Conservation (phyloP, 768 basidiomycete genomes). For the Amanita jacksonii region DNA sequence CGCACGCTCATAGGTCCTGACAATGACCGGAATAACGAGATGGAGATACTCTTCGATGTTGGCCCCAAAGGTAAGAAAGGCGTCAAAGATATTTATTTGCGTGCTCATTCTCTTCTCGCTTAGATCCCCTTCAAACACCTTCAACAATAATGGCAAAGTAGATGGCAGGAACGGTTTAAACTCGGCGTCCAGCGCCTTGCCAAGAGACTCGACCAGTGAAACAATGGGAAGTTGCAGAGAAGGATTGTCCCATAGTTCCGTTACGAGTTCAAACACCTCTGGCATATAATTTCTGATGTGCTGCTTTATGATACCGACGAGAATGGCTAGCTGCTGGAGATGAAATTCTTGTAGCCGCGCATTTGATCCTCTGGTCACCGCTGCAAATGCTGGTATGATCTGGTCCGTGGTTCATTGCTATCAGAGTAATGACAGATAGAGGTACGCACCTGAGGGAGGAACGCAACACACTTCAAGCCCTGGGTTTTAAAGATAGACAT, state of each 20-base stretch:
- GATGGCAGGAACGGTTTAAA: constrained; percentile 94
- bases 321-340: constrained; percentile 89
- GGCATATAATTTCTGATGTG: constrained; percentile 90
- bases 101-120: constrained; percentile 69
- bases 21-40: constrained; percentile 90
- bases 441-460: constrained; percentile 91
- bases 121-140: constrained; percentile 84
- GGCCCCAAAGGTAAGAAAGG: constrained; percentile 89
- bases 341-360: constrained; percentile 88
- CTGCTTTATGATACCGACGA: constrained; percentile 94
- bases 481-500: constrained; percentile 99
- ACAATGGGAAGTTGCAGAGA: constrained; percentile 87
- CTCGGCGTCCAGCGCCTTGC: constrained; percentile 90
- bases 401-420: no score
- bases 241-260: constrained; percentile 83
- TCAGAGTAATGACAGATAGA: no score
- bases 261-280: constrained; percentile 76
- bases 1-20: constrained; percentile 78
- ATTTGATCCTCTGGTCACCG: constrained; percentile 74
- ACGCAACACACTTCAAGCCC: constrained; percentile 91
- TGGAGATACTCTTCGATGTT: constrained; percentile 98
- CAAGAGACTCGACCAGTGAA: constrained; percentile 84
- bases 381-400: constrained; percentile 94
- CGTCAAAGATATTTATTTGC: constrained; percentile 89
- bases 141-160: constrained; percentile 81